These are phyloP conservation scores for Berkeleyomyces basicola DNA, from an alignment of 2,329 filamentous ascomycete genomes.

Conservation along the genomic window DNA sequence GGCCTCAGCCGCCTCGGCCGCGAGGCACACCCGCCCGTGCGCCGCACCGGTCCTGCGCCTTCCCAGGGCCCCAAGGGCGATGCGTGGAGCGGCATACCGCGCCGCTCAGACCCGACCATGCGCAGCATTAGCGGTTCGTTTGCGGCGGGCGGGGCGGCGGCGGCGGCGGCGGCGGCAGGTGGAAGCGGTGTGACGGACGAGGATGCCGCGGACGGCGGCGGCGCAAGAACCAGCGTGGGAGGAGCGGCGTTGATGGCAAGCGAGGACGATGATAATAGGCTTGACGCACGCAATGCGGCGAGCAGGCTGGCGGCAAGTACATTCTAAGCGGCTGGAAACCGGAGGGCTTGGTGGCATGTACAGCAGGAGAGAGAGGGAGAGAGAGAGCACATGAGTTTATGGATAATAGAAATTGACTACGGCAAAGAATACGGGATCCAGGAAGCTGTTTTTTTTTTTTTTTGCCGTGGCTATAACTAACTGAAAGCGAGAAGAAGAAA, in stretches of 20 bases:
- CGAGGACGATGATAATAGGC: slow-evolving; percentile 80
- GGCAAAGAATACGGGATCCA: neutral
- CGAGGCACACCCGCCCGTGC: slow-evolving; percentile 61
- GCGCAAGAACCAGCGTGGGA: slow-evolving; percentile 24
- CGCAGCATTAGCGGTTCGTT: slow-evolving; percentile 59
- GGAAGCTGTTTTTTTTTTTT: too few species aligned
- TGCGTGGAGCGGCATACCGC: slow-evolving; percentile 87
- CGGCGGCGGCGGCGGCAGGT: slow-evolving; percentile 39
- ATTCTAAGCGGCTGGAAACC: slow-evolving; percentile 38
- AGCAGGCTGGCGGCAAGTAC: slow-evolving; percentile 88
- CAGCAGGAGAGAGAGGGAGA: neutral
- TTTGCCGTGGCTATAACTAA: too few species aligned
- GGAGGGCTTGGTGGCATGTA: neutral
- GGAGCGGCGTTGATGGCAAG: slow-evolving; percentile 41
- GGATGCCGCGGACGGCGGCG: slow-evolving; percentile 16
- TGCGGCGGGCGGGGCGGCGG: slow-evolving; percentile 44
- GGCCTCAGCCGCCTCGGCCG: slow-evolving; percentile 79
- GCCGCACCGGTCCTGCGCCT: slow-evolving; percentile 62
- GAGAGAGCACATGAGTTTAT: neutral
- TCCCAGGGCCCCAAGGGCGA: slow-evolving; percentile 97
- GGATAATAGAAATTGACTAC: neutral
- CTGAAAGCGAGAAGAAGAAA: too few species aligned
- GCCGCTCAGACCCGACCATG: slow-evolving; percentile 61
- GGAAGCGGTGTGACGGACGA: slow-evolving; percentile 19
- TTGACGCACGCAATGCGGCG: slow-evolving; percentile 91